Base-by-base conservation (phyloP, 108 stramenopile species). In the Nitzschia sp. region DNA sequence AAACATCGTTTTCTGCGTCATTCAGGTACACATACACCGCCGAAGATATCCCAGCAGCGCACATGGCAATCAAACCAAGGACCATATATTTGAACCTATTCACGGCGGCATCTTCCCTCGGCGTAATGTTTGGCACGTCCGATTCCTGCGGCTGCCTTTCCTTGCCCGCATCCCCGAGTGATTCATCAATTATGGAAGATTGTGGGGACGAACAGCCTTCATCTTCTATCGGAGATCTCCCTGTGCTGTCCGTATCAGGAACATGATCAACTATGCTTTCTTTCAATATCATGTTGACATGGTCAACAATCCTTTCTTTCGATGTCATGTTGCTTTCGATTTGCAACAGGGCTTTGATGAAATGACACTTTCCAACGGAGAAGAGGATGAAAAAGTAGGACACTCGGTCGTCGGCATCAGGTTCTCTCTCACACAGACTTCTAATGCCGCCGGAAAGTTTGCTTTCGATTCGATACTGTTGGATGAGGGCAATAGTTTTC, bases 191-290 rank as follows among this genome's bases (percentile, higher is more conserved):
- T 13, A 13, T 9, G 5, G 49, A 51, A 51, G 49, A 51, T 19
- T 19, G 18, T 4, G 21, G 4, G 4, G 49, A 51, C 4, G 49
- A 51, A 23, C 8, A 19, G 4, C 21, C n/a, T 51, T 51, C 17
- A 5, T 51, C 49, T 19, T 51, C 49, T 19, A 51, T 51, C 21
- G 49, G 49, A 51, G 18, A 19, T 8, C 49, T 51, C 4, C 49
- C 49, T n/a, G 49, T 51, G 21, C 49, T 51, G 21, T 51, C 49
- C 4, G 49, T 42, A 23, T 51, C 49, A n/a, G 49, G 49, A 21
- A 51, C 49, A 51, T 51, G 49, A 23, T 51, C 49, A 19, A 51
- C 49, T 4, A 51, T 51, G 21, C n/a, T 51, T 51, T 51, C 49
- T 51, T 51, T 19, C 17, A 51, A 19, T 19, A 23, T 51, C 13